A percentile compares a stretch with the other conserved stretches of the same genome.
These are phyloP conservation scores for Tulasnella sp. DNA, from an alignment of 768 basidiomycete species.

Conservation along the genomic window DNA sequence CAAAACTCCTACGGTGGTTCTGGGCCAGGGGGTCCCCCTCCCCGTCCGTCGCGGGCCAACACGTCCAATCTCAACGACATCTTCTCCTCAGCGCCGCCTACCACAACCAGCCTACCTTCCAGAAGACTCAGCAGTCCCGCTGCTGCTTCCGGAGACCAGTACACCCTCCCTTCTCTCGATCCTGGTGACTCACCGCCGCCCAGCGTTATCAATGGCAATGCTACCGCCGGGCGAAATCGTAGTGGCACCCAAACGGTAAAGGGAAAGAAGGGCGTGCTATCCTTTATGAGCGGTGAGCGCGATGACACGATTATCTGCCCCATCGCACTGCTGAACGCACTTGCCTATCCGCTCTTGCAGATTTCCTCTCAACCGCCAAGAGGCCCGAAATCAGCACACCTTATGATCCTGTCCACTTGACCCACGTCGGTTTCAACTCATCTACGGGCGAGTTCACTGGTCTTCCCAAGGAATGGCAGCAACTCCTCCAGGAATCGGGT, in stretches of 20 bases:
- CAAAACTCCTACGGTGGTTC: background rate
- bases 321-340: background rate
- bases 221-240: conserved; percentile 8
- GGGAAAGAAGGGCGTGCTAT: conserved; percentile 17
- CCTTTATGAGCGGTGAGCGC: conserved; percentile 30
- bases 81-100: conserved; percentile 3
- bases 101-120: background rate
- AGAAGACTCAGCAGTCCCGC: conserved; percentile 8
- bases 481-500: conserved; percentile 83
- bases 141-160: background rate
- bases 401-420: conserved; percentile 97
- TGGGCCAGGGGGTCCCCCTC: conserved; percentile 41
- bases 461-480: conserved; percentile 98
- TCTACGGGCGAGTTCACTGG: conserved; percentile 98
- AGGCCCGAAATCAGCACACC: conserved; percentile 91
- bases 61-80: conserved; percentile 64
- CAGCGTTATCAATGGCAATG: background rate
- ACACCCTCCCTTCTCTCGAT: conserved; percentile 4
- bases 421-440: conserved; percentile 98
- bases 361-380: conserved; percentile 65
- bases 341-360: conserved; percentile 20
- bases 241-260: conserved; percentile 17
- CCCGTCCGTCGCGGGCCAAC: conserved; percentile 72
- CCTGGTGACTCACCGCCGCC: conserved; percentile 13
- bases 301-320: background rate